Base-by-base conservation (phyloP, 169 alveolate species). In the Cryptosporidium sp. region DNA sequence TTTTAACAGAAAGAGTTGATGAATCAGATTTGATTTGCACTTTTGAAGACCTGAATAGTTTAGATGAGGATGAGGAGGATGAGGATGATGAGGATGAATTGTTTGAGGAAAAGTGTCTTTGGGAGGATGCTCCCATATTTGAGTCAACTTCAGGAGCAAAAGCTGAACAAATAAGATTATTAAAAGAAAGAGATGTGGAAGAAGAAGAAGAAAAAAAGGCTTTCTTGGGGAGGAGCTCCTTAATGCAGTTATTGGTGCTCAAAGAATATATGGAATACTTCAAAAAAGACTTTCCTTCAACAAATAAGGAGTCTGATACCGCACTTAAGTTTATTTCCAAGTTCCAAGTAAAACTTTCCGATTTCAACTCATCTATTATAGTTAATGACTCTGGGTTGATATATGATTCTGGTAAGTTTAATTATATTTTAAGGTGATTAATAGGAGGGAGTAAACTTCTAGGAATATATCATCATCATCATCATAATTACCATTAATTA, bases 401-500 rank as follows among this genome's bases (percentile, higher is more conserved):
- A 10, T 80, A 31, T 42, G 89, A 80, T 60, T 61, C 80, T 33
- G 89, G 89, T 80, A 60, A 80, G 89, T 80, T 39, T 3, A 26
- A 6, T 56, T 21, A 12, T 48, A 14, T 48, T 0, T 12, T 48
- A 14, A 21, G 67, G 26, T 1, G 65, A 18, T 14, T 31, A 0
- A 31, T 31, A 56, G 65, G 67, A 21, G 35, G 67, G 12, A 1
- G 37, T 9, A 21, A 56, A n/a, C 48, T 5, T 35, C 8, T 23
- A 26, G 56, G 16, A 8, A 69, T 37, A 37, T 37, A 5, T 6
- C 39, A 35, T 35, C 42, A 35, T 35, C 42, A 35, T 37, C 14
- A 7, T 42, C 48, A 42, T 42, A 1, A 70, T 70, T 31, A 31
- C 35, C 35, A 31, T 31, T 31, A 31, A 31, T 1, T 51, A 70